phyloP scores from a whole-genome alignment of 768 basidiomycete genomes.

The Trichaptum fuscoviolaceum region DNA sequence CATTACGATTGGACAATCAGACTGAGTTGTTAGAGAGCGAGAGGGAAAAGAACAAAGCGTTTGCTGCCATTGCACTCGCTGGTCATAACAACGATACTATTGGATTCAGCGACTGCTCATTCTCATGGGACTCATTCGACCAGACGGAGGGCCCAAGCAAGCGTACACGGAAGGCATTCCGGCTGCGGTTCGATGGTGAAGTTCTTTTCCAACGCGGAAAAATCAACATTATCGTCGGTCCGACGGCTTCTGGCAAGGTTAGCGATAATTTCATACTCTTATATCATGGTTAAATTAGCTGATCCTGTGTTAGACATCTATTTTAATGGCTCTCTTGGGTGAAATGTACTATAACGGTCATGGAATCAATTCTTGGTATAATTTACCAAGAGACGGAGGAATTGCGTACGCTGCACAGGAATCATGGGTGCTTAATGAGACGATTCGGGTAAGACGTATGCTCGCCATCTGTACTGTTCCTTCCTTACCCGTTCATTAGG shows the following conservation, averaged over 20 bases:
- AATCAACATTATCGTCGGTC: conserved; percentile 56
- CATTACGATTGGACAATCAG: too few species aligned
- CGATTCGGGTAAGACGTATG: conserved; percentile 23
- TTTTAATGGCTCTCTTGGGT: conserved; percentile 16
- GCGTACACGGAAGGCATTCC: conserved; percentile 19
- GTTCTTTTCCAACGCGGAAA: conserved; percentile 46
- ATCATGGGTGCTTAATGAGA: conserved; percentile 44
- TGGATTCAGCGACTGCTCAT: conserved; percentile 22
- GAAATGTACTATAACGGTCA: conserved; percentile 28
- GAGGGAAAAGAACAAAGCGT: not conserved
- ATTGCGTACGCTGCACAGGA: conserved; percentile 46
- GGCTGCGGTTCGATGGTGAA: conserved; percentile 23
- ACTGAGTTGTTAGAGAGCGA: not conserved
- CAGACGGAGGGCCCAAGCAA: conserved; percentile 10
- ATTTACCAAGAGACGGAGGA: conserved; percentile 38
- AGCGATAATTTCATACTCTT: not conserved
- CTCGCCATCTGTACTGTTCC: not conserved
- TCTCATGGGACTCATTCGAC: conserved; percentile 20
- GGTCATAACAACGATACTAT: conserved; percentile 9
- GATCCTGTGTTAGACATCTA: conserved; percentile 7
- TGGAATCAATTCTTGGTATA: conserved; percentile 32
- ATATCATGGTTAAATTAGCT: not conserved
- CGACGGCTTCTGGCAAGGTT: conserved; percentile 29
- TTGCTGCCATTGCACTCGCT: not conserved
- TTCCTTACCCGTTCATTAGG: conserved; percentile 19